Base-by-base conservation (phyloP, 768 basidiomycete species). In the Asterophora lycoperdoides region DNA sequence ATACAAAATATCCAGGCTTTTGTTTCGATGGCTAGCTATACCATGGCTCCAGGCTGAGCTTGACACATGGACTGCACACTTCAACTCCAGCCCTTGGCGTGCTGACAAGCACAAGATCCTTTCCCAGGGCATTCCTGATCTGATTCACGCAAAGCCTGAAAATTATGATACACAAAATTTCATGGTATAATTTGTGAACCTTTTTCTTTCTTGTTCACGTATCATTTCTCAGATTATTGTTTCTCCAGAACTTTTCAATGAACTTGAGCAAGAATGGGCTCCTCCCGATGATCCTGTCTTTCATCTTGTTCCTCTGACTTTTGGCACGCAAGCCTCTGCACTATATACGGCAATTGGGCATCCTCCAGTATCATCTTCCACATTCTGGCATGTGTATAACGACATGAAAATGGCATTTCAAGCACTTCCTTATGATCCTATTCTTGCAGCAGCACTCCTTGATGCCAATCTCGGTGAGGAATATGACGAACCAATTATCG, bases 21-120 rank as follows among this genome's bases (percentile, higher is more conserved):
- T 69, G 0, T 74, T 71, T 48, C 59, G 59, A 1, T 73, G 66
- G 64, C 42, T 71, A 4, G 60, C 64, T 3, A 67, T 73, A 35
- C 68, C 68, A 1, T 71, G 64, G 64, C 44, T 71, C 8, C 71
- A 71, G 48, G 33, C 28, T 1, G 68, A 73, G 49, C 49, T 73
- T 4, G 64, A 73, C 55, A 38, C 35, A 1, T 70, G 59, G 44
- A 36, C 48, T 1, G 7, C 35, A 5, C 56, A 38, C 5, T 34
- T 45, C 23, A 69, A 68, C 44, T 20, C 28, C 9, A 62, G 56
- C 0, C 36, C 46, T 4, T 54, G 52, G 8, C 53, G 66, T 0
- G 36, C 48, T 1, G 56, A 67, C 45, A 51, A 49, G n/a, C 55
- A 70, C 28, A 73, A 71, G 41, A 44, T 67, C n/a, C 60, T 72